Evolutionary conservation across 495 filamentous ascomycete species (phyloP), one percentile per base, ranked within the genome.

Genomic region (Xylaria nigripes): DNA sequence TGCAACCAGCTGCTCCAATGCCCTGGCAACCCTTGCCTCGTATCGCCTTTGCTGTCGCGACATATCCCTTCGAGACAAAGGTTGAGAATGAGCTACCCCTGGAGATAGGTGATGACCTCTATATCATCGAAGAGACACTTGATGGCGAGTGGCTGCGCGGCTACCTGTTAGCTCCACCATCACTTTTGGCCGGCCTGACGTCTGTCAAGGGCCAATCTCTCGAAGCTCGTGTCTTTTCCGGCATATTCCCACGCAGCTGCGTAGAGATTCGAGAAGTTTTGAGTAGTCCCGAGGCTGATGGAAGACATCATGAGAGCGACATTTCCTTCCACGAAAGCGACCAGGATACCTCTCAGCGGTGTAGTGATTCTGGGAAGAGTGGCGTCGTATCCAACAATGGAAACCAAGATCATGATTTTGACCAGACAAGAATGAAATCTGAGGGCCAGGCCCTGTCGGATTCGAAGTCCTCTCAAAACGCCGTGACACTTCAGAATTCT

Each of bases 41-140:
- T 61, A 96, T 98, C 75, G 93, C 90, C 61, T 97, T 96, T 73
- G 94, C 92, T 57, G 86, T 98, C 68, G 92, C 91, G 68, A 87
- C 84, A 56, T 92, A 90, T 67, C 93, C 93, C 27, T 98, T 97
- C 72, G 79, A 84, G 54, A 86, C 93, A 45, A 84, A 86, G 29
- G 85, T 82, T 53, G 83, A 91, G 25, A 88, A 88, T 61, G 93
- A 98, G 70, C 83, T 98, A n/a, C 92, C 93, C 13, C 81, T 98
- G 62, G 90, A 98, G 70, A 84, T 98, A 24, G 93, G 93, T 65
- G 93, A 98, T 77, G 93, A 97, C 70, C 76, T 98, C 48, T 98
- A 98, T 71, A 95, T 98, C 51, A 96, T 98, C 64, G 93, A 98
- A 72, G 89, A 96, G 70, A 91, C 90, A 3, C 70, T 68, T 21